Evolutionary conservation across 176 grass and related monocot species (phyloP).

Genomic region (Carex littledalei): DNA sequence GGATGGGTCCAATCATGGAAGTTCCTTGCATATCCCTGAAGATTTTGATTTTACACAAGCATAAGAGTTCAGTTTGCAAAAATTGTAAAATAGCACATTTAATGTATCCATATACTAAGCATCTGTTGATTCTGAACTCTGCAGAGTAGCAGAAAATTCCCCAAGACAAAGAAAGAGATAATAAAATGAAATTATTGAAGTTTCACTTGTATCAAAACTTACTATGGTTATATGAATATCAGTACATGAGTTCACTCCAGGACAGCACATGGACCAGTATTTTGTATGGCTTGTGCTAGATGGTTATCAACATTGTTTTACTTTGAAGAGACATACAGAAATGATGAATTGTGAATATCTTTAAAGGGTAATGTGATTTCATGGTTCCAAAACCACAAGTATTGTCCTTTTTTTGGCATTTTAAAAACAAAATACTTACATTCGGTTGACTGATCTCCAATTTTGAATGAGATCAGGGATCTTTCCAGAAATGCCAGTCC

Average conservation of each 20-base stretch:
- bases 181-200: neutral
- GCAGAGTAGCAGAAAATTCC: neutral
- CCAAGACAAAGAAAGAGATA: neutral
- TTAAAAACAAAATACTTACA: slow-evolving; percentile 35
- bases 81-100: neutral
- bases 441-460: slow-evolving; percentile 66
- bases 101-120: neutral
- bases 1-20: slow-evolving; percentile 60
- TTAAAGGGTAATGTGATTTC: neutral
- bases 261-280: neutral
- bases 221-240: neutral
- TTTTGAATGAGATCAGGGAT: slow-evolving; percentile 75
- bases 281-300: neutral
- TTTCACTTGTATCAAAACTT: neutral
- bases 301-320: neutral
- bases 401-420: neutral
- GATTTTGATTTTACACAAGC: slow-evolving; percentile 17
- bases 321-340: neutral
- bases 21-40: slow-evolving; percentile 82
- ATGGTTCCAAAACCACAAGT: neutral
- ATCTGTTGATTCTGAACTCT: neutral
- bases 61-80: neutral
- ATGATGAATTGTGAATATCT: neutral
- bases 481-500: slow-evolving; percentile 55
- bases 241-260: neutral